Evolutionary conservation across 179 eudicot species (phyloP).

Genomic region (Camellia oleifera): DNA sequence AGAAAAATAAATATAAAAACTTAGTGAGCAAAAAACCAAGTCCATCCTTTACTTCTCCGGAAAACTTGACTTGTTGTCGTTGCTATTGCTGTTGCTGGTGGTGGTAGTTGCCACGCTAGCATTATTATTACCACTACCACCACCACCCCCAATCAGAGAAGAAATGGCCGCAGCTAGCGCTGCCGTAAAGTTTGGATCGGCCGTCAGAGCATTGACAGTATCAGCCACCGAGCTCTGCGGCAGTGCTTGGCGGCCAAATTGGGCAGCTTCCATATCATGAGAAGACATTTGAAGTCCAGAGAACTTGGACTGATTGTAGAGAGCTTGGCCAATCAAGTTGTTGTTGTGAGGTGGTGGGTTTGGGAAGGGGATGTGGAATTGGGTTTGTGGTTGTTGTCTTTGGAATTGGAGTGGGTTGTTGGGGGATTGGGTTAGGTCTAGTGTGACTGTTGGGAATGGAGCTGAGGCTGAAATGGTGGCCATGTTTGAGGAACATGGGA

Average conservation of each 20-base stretch:
- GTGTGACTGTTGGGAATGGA: slow-evolving; percentile 91
- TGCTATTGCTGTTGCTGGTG: slow-evolving; percentile 8
- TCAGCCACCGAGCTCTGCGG: slow-evolving; percentile 33
- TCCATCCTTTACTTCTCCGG: background rate
- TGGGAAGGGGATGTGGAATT: slow-evolving; percentile 28
- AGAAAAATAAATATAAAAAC: too few species aligned
- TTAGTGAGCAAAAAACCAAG: background rate
- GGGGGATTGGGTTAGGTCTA: slow-evolving; percentile 81
- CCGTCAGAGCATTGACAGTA: slow-evolving; percentile 54
- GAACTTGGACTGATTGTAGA: slow-evolving; percentile 46
- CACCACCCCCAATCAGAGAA: slow-evolving; percentile 39
- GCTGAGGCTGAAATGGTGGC: slow-evolving; percentile 96
- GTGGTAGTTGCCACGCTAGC: background rate
- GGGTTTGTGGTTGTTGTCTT: slow-evolving; percentile 27
- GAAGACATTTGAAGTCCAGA: slow-evolving; percentile 29
- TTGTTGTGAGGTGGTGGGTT: slow-evolving; percentile 18
- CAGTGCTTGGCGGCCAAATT: background rate
- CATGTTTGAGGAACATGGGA: slow-evolving; percentile 79
- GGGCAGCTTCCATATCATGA: background rate
- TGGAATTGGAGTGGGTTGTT: slow-evolving; percentile 52
- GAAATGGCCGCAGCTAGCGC: slow-evolving; percentile 71
- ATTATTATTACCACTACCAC: slow-evolving; percentile 1
- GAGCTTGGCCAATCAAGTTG: slow-evolving; percentile 36
- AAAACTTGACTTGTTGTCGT: background rate
- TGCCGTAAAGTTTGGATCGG: slow-evolving; percentile 67